Base-by-base conservation (phyloP, 2,329 filamentous ascomycete species). In the Cytospora mali region DNA sequence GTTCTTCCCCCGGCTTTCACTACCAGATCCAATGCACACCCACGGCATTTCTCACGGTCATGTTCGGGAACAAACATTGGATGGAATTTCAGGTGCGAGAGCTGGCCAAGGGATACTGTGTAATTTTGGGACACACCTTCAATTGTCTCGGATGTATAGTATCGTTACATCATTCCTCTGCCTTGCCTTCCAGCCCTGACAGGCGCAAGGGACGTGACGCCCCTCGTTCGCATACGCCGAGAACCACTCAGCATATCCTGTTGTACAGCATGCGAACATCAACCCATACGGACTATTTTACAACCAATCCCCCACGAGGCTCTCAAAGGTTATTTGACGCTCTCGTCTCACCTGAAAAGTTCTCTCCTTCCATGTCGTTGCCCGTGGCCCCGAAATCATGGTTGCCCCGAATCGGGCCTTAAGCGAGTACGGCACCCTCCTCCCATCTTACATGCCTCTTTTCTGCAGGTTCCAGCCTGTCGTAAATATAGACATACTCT, bases 131-230 rank as follows among this genome's bases (percentile, higher is more conserved):
- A 39, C 9, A 16, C 4, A 39, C 35, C 35, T 4, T 35, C n/a
- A 14, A 39, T 39, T 39, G 35, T 39, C 35, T 39, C 35, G n/a
- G 35, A 6, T 39, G 35, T 39, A 39, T 39, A n/a, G 10, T 39
- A 39, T 39, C n/a, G 16, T n/a, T 39, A 39, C 35, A 18, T 39
- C 35, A 39, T 23, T n/a, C 3, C 35, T 13, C n/a, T 46, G 39
- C 39, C 39, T 46, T 33, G 35, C 56, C 56, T 51, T 23, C 56
- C 48, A 53, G 31, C 25, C 48, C 39, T 21, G 39, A 42, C 18
- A 21, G 39, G n/a, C n/a, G 42, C 21, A 46, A 46, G 42, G 42
- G 42, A 46, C 42, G 18, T 46, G n/a, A 23, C 21, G 42, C 21
- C n/a, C 42, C 23, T 46, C 18, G 42, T 46, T 46, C 18, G 35